phyloP scores from a whole-genome alignment of 2,329 filamentous ascomycete species.

The Lecanosticta acicola region DNA sequence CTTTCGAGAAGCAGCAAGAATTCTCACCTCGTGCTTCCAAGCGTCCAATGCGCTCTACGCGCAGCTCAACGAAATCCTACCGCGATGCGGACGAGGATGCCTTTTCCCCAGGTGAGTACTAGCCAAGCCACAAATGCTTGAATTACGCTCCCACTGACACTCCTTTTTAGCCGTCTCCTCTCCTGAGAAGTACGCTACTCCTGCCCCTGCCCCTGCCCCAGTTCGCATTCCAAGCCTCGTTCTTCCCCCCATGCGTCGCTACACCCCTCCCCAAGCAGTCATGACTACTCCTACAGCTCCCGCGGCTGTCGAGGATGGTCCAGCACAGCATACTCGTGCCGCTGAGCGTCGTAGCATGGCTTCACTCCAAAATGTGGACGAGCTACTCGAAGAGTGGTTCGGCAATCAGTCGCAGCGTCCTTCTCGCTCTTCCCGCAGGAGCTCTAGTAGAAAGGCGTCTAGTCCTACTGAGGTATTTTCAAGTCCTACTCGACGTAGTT shows the following conservation, averaged over 20 bases:
- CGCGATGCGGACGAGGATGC: background rate
- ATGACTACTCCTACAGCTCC: background rate
- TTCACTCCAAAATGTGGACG: too few species aligned
- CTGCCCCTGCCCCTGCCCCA: background rate
- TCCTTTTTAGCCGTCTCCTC: background rate
- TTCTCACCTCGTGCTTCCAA: background rate
- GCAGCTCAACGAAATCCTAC: background rate
- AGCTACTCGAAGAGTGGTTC: too few species aligned
- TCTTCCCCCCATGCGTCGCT: background rate
- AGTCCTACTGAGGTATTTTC: too few species aligned
- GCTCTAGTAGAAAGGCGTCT: too few species aligned
- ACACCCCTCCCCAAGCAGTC: background rate
- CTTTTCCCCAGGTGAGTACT: background rate
- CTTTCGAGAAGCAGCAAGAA: background rate
- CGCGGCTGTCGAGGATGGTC: too few species aligned
- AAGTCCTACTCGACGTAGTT: background rate
- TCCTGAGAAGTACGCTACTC: background rate
- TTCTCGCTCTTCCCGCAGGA: too few species aligned
- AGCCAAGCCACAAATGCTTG: too few species aligned
- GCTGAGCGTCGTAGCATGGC: background rate
- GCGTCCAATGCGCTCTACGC: slow-evolving; percentile 1
- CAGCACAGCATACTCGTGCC: background rate
- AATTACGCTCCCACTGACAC: too few species aligned
- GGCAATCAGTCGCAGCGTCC: too few species aligned
- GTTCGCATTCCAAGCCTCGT: background rate